Conservation (phyloP, 352 stramenopile genomes). For the Globisporangium mamillatum region DNA sequence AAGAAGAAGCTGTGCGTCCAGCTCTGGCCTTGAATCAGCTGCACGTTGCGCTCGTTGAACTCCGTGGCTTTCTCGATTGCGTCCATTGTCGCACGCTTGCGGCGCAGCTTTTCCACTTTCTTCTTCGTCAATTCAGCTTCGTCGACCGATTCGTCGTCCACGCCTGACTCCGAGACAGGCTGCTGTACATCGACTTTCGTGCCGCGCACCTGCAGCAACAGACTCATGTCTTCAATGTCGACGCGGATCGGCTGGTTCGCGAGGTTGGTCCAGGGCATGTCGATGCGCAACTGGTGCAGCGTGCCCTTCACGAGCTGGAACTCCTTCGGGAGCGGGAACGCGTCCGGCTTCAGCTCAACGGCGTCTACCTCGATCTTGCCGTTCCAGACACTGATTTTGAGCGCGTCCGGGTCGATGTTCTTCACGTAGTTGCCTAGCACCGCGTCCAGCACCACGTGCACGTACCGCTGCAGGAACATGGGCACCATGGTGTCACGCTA, state of each 20-base stretch:
- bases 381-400: constrained; percentile 86
- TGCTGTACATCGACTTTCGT: constrained; percentile 14
- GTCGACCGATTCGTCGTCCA: constrained; percentile 7
- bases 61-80: constrained; percentile 74
- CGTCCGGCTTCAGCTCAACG: constrained; percentile 74
- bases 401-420: constrained; percentile 81
- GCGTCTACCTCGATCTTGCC: constrained; percentile 82
- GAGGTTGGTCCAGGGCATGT: constrained; percentile 76
- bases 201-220: constrained; percentile 60
- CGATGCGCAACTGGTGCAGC: constrained; percentile 70
- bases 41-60: constrained; percentile 46
- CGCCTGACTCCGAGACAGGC: constrained; percentile 1
- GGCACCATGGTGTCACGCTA: constrained; percentile 8
- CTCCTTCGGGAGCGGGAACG: constrained; percentile 63
- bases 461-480: constrained; percentile 85
- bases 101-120: constrained; percentile 43
- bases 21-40: constrained; percentile 20
- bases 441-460: constrained; percentile 79
- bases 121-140: constrained; percentile 20
- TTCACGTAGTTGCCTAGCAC: constrained; percentile 84
- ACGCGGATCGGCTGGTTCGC: constrained; percentile 70
- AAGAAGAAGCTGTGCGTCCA: constrained; percentile 80
- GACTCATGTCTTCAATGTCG: constrained; percentile 73
- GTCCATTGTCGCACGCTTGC: constrained; percentile 75
- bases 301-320: constrained; percentile 71